Base-by-base conservation (phyloP, 441 rosid genomes). In the Brassica balearica region DNA sequence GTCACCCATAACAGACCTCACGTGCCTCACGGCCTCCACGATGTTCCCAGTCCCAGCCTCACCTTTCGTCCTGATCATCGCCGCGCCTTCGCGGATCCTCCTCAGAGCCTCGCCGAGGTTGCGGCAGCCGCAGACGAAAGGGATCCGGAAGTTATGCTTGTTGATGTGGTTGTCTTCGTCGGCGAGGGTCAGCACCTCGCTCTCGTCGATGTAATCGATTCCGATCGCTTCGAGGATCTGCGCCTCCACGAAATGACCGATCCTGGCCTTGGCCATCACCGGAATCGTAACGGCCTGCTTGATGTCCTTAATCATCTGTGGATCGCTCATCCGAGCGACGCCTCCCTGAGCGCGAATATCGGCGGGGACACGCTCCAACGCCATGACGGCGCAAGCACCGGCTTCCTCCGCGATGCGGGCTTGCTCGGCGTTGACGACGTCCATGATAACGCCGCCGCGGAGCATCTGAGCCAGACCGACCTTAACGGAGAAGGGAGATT, bases 401-500 rank as follows among this genome's bases (percentile, higher is more conserved):
- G 95, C 95, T 73, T 92, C 93, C 71, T 92, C 95, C 0, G 97
- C 97, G 71, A 93, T 75, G 8, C 97, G 91, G 4, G 97, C 98
- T 70, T 94, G 98, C 60, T 94, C 97, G 6, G 97, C 84, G 74
- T 84, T 94, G 48, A 94, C 90, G 9, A 94, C 98, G 76, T 94
- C 98, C 98, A 94, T 94, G 48, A 94, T 92, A 20, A 94, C 98
- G 1, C 98, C 98, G 6, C 97, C 98, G 0, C 98, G 91, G 65
- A 94, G 97, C 98, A 94, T 94, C 88, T 94, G 97, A 25, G 98
- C 98, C 5, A 94, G 84, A 6, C 98, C 98, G 0, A 92, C 98
- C 81, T 94, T 94, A 2, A 94, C 95, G 61, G 98, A 92, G 88
- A 94, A 94, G 4, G 98, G 91, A 36, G 95, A 90, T 62, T 91